These are phyloP conservation scores for Waitea zeae DNA, from an alignment of 1,284 basidiomycete species.

Conservation along the genomic window DNA sequence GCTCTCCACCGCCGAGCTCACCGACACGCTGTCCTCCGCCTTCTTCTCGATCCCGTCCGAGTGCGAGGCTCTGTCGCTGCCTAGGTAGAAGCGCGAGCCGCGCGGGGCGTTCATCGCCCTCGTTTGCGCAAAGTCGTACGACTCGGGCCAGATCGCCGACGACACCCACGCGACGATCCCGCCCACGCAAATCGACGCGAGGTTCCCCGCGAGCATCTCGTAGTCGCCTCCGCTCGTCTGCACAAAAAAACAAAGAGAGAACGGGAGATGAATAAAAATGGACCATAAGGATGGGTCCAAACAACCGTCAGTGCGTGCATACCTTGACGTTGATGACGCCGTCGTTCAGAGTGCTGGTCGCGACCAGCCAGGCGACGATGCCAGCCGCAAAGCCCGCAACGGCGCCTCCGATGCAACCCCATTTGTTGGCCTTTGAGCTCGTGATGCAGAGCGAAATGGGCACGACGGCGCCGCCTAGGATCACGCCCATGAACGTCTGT, in stretches of 20 bases:
- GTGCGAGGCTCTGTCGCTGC: conserved; percentile 4
- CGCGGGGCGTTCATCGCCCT: conserved; percentile 51
- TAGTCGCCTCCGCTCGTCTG: conserved; percentile 46
- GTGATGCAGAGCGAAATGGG: conserved; percentile 76
- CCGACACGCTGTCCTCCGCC: conserved; percentile 11
- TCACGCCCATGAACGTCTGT: conserved; percentile 69
- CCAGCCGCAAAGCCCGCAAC: conserved; percentile 57
- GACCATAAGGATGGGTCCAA: too few species aligned
- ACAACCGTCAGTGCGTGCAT: too few species aligned
- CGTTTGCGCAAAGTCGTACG: conserved; percentile 68
- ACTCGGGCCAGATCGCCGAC: conserved; percentile 56
- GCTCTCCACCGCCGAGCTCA: conserved; percentile 14
- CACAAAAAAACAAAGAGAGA: conserved; percentile 12
- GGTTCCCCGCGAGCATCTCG: conserved; percentile 77
- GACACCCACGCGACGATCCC: conserved; percentile 54
- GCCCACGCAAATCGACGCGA: conserved; percentile 72
- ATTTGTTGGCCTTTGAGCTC: conserved; percentile 73
- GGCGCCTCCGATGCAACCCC: conserved; percentile 60
- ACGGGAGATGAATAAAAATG: too few species aligned
- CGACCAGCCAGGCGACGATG: conserved; percentile 72
- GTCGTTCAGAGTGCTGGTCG: conserved; percentile 52
- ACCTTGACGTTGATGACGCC: conserved; percentile 61
- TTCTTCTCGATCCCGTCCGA: conserved; percentile 24
- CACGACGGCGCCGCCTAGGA: conserved; percentile 72
- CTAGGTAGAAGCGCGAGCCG: neutral